Evolutionary conservation across 2,329 filamentous ascomycete species (phyloP), one percentile per base, ranked within the genome.

Genomic region (Dactylellina drechsleri): DNA sequence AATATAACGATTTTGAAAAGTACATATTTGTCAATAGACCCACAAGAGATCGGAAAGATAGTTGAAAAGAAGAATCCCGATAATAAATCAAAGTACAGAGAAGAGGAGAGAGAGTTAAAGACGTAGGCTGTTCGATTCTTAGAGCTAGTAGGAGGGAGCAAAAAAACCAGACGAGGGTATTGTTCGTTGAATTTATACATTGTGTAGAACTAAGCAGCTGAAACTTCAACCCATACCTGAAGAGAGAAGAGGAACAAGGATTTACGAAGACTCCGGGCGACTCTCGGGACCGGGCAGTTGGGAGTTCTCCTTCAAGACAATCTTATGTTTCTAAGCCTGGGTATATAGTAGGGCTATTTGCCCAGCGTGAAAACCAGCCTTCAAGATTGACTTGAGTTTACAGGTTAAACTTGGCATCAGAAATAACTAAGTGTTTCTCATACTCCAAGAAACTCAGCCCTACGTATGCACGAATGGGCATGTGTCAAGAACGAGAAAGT

Each of bases 1-100:
- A 56, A 6, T 58, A 75, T 58, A 67, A 53, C 64, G 68, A 49
- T 52, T 57, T 68, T 36, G 71, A 68, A 53, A 68, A 56, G 56
- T 68, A 23, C 64, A 75, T 75, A 36, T 36, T 36, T 26, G 61
- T 59, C 31, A 52, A 53, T 59, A 43, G 47, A 47, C 13, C 5
- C 13, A 12, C 4, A 18, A 47, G 43, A 18, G 43, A n/a, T 16
- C 6, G 31, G 23, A 36, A 36, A 36, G 6, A 8, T 47, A 47
- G 43, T 47, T 47, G 1, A n/a, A 12, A 47, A 47, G 3, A 47
- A 5, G 5, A 47, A 36, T 10, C 2, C 31, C 6, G 10, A 36
- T 36, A 10, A 36, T 36, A 36, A 10, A 36, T 4, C 10, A 10
- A 36, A 10, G 31, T 36, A 36, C 10, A 36, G 31, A 36, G 23